These are phyloP conservation scores for Boletellus sp. DNA, from an alignment of 768 basidiomycete species.

Conservation along the genomic window DNA sequence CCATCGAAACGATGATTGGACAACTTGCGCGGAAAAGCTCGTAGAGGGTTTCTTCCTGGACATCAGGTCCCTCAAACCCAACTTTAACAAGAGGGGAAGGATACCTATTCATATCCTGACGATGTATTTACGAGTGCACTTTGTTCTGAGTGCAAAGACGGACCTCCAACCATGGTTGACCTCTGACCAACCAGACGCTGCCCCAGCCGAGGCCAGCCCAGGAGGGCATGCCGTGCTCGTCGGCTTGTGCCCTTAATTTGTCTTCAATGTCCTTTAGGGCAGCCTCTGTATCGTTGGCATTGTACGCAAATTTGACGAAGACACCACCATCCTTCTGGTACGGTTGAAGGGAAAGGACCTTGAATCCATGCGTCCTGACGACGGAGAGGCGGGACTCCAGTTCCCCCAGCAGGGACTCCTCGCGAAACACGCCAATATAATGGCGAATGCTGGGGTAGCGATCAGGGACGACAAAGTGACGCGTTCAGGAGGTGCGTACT, in stretches of 20 bases:
- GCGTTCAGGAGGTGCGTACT: conserved; percentile 44
- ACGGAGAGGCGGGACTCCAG: conserved; percentile 48
- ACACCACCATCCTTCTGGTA: conserved; percentile 82
- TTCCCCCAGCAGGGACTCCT: conserved; percentile 51
- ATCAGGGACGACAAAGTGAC: conserved; percentile 2
- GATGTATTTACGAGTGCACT: not conserved
- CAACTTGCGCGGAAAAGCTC: conserved; percentile 66
- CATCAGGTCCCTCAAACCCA: conserved; percentile 86
- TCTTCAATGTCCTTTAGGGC: conserved; percentile 48
- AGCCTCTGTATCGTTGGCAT: conserved; percentile 33
- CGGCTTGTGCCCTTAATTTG: conserved; percentile 42
- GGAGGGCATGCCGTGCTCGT: conserved; percentile 52
- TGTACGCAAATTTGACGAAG: conserved; percentile 71
- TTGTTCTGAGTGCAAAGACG: conserved; percentile 5
- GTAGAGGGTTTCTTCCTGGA: conserved; percentile 77
- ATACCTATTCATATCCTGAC: conserved; percentile 81
- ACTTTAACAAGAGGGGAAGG: conserved; percentile 70
- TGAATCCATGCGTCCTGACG: conserved; percentile 55
- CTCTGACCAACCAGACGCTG: conserved; percentile 69
- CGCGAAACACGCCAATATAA: conserved; percentile 56
- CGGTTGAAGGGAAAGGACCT: conserved; percentile 59
- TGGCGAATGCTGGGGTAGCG: conserved; percentile 52
- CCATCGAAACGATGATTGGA: not conserved
- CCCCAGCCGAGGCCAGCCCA: conserved; percentile 56
- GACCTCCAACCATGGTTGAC: conserved; percentile 80